These are phyloP conservation scores for Massospora cicadina DNA, from an alignment of 371 early-diverging fungal genomes.

Conservation along the genomic window DNA sequence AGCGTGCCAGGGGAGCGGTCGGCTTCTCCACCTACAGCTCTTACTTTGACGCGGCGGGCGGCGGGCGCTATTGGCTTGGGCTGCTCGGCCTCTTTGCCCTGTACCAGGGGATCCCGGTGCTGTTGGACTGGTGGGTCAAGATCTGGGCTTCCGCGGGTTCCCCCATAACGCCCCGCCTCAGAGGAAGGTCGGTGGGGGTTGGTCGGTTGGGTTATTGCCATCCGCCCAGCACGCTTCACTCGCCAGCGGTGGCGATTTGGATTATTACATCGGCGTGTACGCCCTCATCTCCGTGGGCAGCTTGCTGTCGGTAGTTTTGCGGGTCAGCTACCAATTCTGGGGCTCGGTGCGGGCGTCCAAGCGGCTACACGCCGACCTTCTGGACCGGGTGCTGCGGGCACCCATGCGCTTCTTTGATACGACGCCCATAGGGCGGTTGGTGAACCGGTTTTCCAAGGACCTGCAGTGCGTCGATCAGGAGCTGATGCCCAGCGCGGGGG, in stretches of 20 bases:
- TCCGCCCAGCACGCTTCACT: background rate
- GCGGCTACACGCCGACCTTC: conserved; percentile 25
- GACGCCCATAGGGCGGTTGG: conserved; percentile 69
- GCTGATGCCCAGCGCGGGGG: conserved; percentile 28
- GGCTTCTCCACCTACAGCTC: conserved; percentile 32
- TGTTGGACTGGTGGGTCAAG: conserved; percentile 19
- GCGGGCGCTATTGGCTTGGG: conserved; percentile 28
- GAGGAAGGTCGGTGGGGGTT: background rate
- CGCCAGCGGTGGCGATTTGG: conserved; percentile 14
- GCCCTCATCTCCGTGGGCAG: conserved; percentile 10
- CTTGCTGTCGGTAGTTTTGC: background rate
- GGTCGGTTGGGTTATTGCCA: background rate
- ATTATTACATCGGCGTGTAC: conserved; percentile 7
- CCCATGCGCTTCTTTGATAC: conserved; percentile 67
- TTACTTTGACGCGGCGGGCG: conserved; percentile 46
- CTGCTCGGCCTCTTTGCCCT: conserved; percentile 27
- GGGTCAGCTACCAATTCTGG: conserved; percentile 14
- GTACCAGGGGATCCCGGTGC: conserved; percentile 25
- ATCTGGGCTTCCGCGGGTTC: conserved; percentile 10
- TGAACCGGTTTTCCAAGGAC: conserved; percentile 68
- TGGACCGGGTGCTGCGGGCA: conserved; percentile 35
- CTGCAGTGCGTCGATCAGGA: conserved; percentile 49
- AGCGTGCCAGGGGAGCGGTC: conserved; percentile 41
- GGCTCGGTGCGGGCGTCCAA: conserved; percentile 28
- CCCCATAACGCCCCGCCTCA: background rate